Conservation (phyloP, 257 asterid species). For the Rauvolfia tetraphylla region DNA sequence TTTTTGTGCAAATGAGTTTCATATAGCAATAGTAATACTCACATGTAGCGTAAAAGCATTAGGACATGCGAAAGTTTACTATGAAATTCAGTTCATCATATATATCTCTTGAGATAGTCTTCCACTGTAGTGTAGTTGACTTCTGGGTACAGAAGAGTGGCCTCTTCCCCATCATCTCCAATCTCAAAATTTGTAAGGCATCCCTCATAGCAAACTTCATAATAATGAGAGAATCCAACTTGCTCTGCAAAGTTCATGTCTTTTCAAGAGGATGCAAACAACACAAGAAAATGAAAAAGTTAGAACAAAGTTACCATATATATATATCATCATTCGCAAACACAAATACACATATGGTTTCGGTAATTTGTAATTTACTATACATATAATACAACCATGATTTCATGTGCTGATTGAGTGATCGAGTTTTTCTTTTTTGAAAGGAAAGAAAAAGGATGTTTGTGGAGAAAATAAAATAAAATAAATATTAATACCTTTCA, state of each 20-base stretch:
- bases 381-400: too few species aligned
- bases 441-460: too few species aligned
- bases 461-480: not conserved
- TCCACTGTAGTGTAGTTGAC: constrained; percentile 23
- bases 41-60: too few species aligned
- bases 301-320: not conserved
- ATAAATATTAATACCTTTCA: constrained; percentile 15
- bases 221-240: constrained; percentile 29
- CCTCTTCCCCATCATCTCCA: constrained; percentile 36
- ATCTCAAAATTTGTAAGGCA: constrained; percentile 30
- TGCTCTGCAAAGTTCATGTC: constrained; percentile 27
- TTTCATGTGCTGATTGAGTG: too few species aligned
- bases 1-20: too few species aligned
- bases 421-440: too few species aligned
- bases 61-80: too few species aligned
- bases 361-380: too few species aligned
- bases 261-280: not conserved
- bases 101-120: constrained; percentile 23
- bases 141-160: constrained; percentile 28
- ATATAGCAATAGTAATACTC: too few species aligned
- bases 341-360: too few species aligned
- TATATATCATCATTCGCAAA: too few species aligned
- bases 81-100: constrained; percentile 2
- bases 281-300: not conserved
- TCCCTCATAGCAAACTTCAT: constrained; percentile 32